phyloP scores from a whole-genome alignment of 768 basidiomycete species.

The Boletus coccyginus region DNA sequence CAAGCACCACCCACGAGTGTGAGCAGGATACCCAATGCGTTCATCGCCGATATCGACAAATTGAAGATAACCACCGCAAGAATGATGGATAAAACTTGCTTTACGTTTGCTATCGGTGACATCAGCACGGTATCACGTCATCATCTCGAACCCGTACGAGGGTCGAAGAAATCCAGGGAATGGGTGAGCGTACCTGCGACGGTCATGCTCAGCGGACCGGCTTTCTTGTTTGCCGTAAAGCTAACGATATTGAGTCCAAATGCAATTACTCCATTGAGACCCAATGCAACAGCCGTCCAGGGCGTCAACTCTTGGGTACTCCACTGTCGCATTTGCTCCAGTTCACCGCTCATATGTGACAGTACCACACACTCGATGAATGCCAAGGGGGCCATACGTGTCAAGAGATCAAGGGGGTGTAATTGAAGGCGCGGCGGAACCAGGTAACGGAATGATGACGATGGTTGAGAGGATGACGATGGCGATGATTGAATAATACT shows the following conservation, averaged over 20 bases:
- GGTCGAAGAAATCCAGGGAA: background rate
- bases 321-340: conserved; percentile 55
- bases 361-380: conserved; percentile 82
- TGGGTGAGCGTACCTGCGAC: conserved; percentile 64
- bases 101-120: conserved; percentile 71
- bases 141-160: conserved; percentile 4
- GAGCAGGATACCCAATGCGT: conserved; percentile 78
- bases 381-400: conserved; percentile 89
- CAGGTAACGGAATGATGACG: conserved; percentile 19
- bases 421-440: conserved; percentile 40
- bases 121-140: conserved; percentile 4
- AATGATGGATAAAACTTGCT: conserved; percentile 88
- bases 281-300: conserved; percentile 49
- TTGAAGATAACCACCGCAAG: conserved; percentile 83
- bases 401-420: conserved; percentile 83
- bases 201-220: conserved; percentile 87
- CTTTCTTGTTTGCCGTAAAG: conserved; percentile 93
- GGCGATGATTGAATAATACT: conserved; percentile 66
- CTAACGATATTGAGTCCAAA: conserved; percentile 92
- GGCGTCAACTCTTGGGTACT: conserved; percentile 39
- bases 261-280: conserved; percentile 82
- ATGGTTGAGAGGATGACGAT: conserved; percentile 16
- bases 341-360: conserved; percentile 79
- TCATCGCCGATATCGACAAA: conserved; percentile 73
- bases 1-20: conserved; percentile 86